Evolutionary conservation across 1,284 basidiomycete genomes (phyloP).

Genomic region (Sporisorium iseilematis-ciliati): DNA sequence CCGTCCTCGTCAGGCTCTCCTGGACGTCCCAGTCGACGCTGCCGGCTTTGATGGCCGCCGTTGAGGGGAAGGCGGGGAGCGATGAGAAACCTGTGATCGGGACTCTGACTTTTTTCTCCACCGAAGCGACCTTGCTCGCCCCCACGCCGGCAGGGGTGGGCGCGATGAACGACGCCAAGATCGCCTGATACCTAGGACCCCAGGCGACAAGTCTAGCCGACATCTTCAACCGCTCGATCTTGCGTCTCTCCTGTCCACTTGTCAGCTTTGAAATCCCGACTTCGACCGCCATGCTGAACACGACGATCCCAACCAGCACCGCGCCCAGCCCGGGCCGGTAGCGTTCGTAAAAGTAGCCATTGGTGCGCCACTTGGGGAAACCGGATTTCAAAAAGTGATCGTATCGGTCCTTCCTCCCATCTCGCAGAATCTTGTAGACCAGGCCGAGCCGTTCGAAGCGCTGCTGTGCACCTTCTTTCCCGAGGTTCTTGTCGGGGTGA

Average conservation of each 20-base stretch:
- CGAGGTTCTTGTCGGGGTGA: constrained; percentile 66
- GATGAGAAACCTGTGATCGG: constrained; percentile 56
- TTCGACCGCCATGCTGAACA: constrained; percentile 45
- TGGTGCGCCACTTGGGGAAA: constrained; percentile 66
- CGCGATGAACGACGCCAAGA: constrained; percentile 15
- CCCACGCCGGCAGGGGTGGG: not conserved
- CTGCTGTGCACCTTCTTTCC: constrained; percentile 51
- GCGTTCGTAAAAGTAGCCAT: constrained; percentile 65
- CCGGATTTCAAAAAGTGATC: constrained; percentile 66
- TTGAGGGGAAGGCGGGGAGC: constrained; percentile 48
- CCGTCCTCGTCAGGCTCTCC: constrained; percentile 49
- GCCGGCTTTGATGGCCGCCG: constrained; percentile 21
- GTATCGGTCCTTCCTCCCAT: constrained; percentile 66
- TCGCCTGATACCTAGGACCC: constrained; percentile 60
- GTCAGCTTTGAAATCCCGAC: constrained; percentile 46
- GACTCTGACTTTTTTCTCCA: constrained; percentile 64
- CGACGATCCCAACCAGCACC: constrained; percentile 53
- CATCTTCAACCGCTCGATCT: constrained; percentile 52
- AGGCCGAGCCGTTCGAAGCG: constrained; percentile 66
- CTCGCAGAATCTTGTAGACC: constrained; percentile 67
- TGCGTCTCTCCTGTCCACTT: constrained; percentile 48
- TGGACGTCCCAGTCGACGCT: constrained; percentile 62
- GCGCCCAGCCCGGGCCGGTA: constrained; percentile 60
- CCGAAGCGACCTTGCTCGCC: constrained; percentile 11
- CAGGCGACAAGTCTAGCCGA: constrained; percentile 57